Conservation (phyloP, 345 rosid genomes). For the Boechera retrofracta region DNA sequence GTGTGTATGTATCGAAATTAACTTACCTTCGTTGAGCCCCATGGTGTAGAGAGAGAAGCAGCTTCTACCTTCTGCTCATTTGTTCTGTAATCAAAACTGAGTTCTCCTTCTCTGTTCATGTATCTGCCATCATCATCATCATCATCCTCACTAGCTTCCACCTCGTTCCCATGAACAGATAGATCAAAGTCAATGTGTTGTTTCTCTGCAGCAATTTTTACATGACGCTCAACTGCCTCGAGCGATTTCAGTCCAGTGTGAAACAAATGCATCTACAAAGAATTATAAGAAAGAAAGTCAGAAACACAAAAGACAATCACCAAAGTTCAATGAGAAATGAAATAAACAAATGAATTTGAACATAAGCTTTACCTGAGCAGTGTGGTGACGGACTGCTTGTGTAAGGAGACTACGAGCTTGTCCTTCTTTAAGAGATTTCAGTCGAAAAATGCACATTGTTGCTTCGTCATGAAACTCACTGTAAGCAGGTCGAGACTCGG, state of each 20-base stretch:
- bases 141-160: slow-evolving; percentile 61
- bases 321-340: slow-evolving; percentile 5
- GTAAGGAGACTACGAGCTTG: slow-evolving; percentile 91
- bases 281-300: slow-evolving; percentile 27
- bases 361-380: slow-evolving; percentile 78
- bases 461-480: slow-evolving; percentile 86
- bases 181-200: slow-evolving; percentile 91
- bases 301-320: slow-evolving; percentile 14
- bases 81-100: slow-evolving; percentile 78
- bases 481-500: slow-evolving; percentile 73
- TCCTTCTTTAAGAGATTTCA: slow-evolving; percentile 94
- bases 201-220: slow-evolving; percentile 66
- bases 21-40: slow-evolving; percentile 75
- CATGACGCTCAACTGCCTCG: slow-evolving; percentile 73
- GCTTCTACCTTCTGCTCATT: slow-evolving; percentile 54
- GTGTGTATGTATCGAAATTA: neutral
- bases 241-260: slow-evolving; percentile 81
- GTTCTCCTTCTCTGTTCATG: slow-evolving; percentile 63
- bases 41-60: slow-evolving; percentile 52
- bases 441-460: slow-evolving; percentile 77
- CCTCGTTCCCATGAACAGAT: slow-evolving; percentile 65
- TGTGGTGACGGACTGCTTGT: slow-evolving; percentile 94
- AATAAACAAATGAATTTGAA: neutral
- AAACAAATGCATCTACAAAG: slow-evolving; percentile 81
- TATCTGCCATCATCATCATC: slow-evolving; percentile 54